phyloP scores from a whole-genome alignment of 805 yeast genomes.

The Candida germanica region DNA sequence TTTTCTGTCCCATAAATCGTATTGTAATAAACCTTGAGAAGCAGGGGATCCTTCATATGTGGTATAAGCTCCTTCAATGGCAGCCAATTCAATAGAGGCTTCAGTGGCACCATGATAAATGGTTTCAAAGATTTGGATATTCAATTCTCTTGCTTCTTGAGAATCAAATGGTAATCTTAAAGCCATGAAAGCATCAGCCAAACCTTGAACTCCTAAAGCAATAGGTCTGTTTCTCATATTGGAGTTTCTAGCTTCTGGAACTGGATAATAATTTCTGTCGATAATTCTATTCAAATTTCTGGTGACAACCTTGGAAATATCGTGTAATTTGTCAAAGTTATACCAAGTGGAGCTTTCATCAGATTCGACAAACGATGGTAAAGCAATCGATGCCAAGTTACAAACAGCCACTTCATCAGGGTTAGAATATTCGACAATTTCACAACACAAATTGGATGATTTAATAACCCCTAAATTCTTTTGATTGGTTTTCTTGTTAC shows the following conservation, averaged over 20 bases:
- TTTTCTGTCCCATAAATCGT: constrained; percentile 56
- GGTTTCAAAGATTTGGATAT: constrained; percentile 59
- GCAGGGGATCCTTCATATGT: constrained; percentile 58
- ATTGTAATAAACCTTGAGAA: constrained; percentile 54
- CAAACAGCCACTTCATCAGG: constrained; percentile 61
- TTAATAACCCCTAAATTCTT: constrained; percentile 58
- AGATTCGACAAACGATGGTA: constrained; percentile 53
- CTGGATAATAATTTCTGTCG: constrained; percentile 56
- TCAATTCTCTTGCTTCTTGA: constrained; percentile 52
- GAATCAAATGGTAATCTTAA: constrained; percentile 58
- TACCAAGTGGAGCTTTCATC: constrained; percentile 44
- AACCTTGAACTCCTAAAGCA: constrained; percentile 63
- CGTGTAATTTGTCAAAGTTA: constrained; percentile 55
- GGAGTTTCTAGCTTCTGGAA: constrained; percentile 50
- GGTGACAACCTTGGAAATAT: constrained; percentile 51
- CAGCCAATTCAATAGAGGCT: constrained; percentile 53
- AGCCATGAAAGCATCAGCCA: constrained; percentile 57
- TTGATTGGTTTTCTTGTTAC: constrained; percentile 57
- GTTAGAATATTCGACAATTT: constrained; percentile 58
- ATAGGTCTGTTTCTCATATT: constrained; percentile 60
- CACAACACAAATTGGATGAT: constrained; percentile 62
- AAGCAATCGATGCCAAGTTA: constrained; percentile 57
- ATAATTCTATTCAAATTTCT: constrained; percentile 55
- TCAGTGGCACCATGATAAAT: constrained; percentile 60
- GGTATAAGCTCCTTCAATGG: constrained; percentile 48